A percentile compares a stretch with the other conserved stretches of the same genome.
These are phyloP conservation scores for Cicer yamashitae DNA, from an alignment of 306 rosid species.

Conservation along the genomic window DNA sequence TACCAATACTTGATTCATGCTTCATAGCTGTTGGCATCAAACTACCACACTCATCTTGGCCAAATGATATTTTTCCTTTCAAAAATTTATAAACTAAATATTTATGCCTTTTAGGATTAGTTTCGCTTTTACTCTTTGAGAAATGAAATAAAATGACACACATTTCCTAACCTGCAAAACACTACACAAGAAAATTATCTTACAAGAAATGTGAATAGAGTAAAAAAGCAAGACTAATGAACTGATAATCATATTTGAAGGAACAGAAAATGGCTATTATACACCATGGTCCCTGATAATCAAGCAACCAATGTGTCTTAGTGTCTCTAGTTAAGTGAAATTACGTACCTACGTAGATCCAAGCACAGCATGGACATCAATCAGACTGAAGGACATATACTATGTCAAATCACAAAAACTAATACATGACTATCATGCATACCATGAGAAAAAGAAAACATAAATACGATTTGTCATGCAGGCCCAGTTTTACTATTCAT, in stretches of 20 bases:
- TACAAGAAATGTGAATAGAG: background rate
- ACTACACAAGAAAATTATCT: background rate
- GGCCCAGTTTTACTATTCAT: background rate
- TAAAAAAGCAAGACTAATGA: background rate
- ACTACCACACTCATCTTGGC: slow-evolving; percentile 16
- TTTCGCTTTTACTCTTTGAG: background rate
- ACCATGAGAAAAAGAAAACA: background rate
- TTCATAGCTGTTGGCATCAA: background rate
- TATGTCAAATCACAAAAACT: slow-evolving; percentile 3
- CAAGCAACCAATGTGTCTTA: background rate
- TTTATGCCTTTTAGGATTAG: background rate
- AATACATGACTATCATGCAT: background rate
- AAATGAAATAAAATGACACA: slow-evolving; percentile 2
- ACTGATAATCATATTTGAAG: background rate
- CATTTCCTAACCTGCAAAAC: background rate
- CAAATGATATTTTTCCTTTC: slow-evolving; percentile 1
- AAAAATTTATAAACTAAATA: background rate
- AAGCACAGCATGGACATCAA: slow-evolving; percentile 11
- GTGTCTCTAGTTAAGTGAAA: slow-evolving; percentile 15
- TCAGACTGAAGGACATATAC: slow-evolving; percentile 7
- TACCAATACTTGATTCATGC: slow-evolving; percentile 5
- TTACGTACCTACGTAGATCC: background rate
- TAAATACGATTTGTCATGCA: background rate
- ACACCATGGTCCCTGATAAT: slow-evolving; percentile 20
- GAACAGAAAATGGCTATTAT: background rate